Evolutionary conservation across 1,284 basidiomycete genomes (phyloP).

Genomic region (Singerocomus inundabilis): DNA sequence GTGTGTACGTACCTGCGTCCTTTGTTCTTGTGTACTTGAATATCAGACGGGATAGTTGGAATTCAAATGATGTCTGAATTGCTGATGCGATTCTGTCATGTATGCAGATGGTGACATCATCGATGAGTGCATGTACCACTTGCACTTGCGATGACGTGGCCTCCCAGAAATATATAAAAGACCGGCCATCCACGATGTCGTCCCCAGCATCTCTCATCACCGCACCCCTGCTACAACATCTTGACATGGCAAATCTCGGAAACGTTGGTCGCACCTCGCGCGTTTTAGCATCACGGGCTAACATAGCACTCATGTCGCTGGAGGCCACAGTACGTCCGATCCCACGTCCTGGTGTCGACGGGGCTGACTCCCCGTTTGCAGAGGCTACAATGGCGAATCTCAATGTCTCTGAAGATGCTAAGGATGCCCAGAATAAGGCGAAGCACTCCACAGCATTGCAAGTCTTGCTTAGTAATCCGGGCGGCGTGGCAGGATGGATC

Average conservation of each 20-base stretch:
- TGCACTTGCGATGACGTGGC: constrained; percentile 10
- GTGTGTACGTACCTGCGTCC: background rate
- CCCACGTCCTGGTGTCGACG: background rate
- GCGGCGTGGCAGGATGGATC: no score
- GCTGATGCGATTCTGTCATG: no score
- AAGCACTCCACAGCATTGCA: no score
- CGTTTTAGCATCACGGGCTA: background rate
- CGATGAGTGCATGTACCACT: constrained; percentile 7
- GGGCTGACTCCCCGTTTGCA: constrained; percentile 5
- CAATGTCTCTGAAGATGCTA: constrained; percentile 49
- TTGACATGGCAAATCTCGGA: constrained; percentile 19
- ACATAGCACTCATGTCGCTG: constrained; percentile 10
- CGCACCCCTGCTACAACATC: background rate
- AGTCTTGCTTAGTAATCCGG: no score
- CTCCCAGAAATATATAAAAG: constrained; percentile 12
- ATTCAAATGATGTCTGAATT: no score
- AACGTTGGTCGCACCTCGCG: constrained; percentile 13
- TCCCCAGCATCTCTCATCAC: background rate
- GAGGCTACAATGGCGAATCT: constrained; percentile 46
- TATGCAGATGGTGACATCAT: background rate
- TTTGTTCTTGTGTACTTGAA: background rate
- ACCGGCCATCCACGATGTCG: background rate
- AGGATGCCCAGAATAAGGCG: constrained; percentile 22
- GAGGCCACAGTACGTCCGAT: constrained; percentile 14
- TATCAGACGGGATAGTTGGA: no score